Percentiles rank a stretch among this genome's conserved stretches.
These are phyloP conservation scores for Wallacemonas sp. DNA, from an alignment of 208 protist genomes.

Conservation along the genomic window DNA sequence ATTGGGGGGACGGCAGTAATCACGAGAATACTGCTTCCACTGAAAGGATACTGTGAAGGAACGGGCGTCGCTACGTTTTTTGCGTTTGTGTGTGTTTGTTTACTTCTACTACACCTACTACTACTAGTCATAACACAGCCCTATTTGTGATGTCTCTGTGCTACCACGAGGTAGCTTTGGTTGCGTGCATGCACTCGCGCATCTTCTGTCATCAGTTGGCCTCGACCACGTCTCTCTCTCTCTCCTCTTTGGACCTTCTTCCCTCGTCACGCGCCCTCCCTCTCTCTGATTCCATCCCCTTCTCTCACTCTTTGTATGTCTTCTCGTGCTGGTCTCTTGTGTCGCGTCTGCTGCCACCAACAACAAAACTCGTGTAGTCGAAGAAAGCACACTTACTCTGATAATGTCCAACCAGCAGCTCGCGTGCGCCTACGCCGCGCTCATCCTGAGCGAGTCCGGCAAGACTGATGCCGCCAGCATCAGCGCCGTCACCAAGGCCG, in stretches of 20 bases:
- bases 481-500: slow-evolving; percentile 72
- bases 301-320: slow-evolving; percentile 15
- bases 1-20: not conserved
- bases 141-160: too few species aligned
- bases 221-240: slow-evolving; percentile 7
- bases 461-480: slow-evolving; percentile 75
- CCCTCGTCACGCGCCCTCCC: slow-evolving; percentile 6
- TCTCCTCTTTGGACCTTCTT: not conserved
- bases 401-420: slow-evolving; percentile 73
- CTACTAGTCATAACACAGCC: too few species aligned
- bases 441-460: slow-evolving; percentile 93
- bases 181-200: too few species aligned
- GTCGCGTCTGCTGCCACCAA: not conserved
- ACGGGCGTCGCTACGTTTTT: too few species aligned
- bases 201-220: too few species aligned
- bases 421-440: slow-evolving; percentile 94
- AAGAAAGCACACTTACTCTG: slow-evolving; percentile 14
- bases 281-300: slow-evolving; percentile 1
- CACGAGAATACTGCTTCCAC: not conserved
- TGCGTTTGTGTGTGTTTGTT: too few species aligned
- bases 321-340: not conserved
- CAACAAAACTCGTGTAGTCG: not conserved
- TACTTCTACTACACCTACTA: too few species aligned
- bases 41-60: slow-evolving; percentile 1
- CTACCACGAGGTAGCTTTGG: too few species aligned